Evolutionary conservation across 495 filamentous ascomycete species (phyloP).

Genomic region (Talaromyces nanjingensis): DNA sequence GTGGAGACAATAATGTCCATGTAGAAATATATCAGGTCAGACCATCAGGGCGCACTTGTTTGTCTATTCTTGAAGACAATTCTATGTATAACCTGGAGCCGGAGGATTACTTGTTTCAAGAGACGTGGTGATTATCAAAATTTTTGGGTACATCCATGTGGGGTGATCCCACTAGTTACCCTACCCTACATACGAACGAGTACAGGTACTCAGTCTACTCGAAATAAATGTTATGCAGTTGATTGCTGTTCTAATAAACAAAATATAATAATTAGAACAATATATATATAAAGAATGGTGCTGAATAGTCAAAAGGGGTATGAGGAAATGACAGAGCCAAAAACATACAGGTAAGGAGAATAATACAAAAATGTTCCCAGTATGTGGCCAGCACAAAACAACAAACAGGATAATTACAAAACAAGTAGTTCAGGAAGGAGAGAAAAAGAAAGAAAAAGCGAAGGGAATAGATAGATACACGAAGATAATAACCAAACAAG

Average conservation of each 20-base stretch:
- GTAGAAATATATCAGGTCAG: background rate
- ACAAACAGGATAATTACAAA: constrained; percentile 16
- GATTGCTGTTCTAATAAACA: constrained; percentile 3
- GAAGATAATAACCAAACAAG: constrained; percentile 16
- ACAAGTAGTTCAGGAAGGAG: constrained; percentile 9
- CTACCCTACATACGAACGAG: too few species aligned
- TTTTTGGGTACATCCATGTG: background rate
- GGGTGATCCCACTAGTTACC: background rate
- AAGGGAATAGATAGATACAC: constrained; percentile 16
- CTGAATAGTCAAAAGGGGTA: constrained; percentile 19
- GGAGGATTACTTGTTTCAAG: background rate
- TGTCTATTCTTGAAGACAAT: background rate
- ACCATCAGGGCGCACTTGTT: background rate
- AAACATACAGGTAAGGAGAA: constrained; percentile 13
- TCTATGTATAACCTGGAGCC: background rate
- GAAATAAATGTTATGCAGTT: background rate
- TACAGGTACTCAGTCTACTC: too few species aligned
- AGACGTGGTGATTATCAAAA: background rate
- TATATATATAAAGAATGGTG: constrained; percentile 16
- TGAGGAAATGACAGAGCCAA: constrained; percentile 16
- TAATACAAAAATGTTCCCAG: constrained; percentile 26
- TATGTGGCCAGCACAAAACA: constrained; percentile 29
- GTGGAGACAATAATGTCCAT: background rate
- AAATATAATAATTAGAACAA: constrained; percentile 14
- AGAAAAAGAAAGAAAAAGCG: constrained; percentile 10